Base-by-base conservation (phyloP, 768 basidiomycete species). In the Porpolomopsis calyptriformis region DNA sequence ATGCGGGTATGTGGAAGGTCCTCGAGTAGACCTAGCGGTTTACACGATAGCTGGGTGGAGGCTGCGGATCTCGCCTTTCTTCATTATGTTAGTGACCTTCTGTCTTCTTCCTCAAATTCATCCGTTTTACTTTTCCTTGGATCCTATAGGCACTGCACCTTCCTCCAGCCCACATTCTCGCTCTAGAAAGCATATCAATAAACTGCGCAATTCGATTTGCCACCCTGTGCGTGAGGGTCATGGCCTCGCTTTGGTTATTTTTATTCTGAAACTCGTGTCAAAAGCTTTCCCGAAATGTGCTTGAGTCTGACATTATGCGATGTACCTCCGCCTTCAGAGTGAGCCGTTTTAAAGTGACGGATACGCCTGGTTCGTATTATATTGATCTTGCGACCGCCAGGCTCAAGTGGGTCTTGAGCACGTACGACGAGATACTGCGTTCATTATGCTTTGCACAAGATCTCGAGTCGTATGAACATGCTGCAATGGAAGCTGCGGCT, bases 21-120 rank as follows among this genome's bases (percentile, higher is more conserved):
- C 2, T 59, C 60, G 2, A 72, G 65, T 50, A 69, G 76, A 44
- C 73, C 72, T 3, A 76, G 63, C 40, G 74, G 71, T 6, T 64
- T 67, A 38, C 78, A 81, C 55, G 85, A 89, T 61, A 74, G 70
- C 48, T 89, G 83, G 77, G 83, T 86, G 5, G 77, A 84, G 34
- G 82, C 85, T 1, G 86, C 84, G 27, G 85, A 88, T 65, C 55
- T 88, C 29, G 85, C 82, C 3, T 68, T 74, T 12, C 78, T 75
- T 43, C 73, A 74, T 52, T 74, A 77, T 61, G 83, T 80, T 49
- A 36, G 75, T 66, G 19, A 47, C 34, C 38, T 47, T 19, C 1
- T 20, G 36, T 14, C 19, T 23, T 40, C 10, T 16, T 22, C 18
- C 4, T 42, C 3, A 12, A 26, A 26, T 26, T 33, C 37, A 22